phyloP scores from a whole-genome alignment of 345 rosid species.

The Physaria fendleri region DNA sequence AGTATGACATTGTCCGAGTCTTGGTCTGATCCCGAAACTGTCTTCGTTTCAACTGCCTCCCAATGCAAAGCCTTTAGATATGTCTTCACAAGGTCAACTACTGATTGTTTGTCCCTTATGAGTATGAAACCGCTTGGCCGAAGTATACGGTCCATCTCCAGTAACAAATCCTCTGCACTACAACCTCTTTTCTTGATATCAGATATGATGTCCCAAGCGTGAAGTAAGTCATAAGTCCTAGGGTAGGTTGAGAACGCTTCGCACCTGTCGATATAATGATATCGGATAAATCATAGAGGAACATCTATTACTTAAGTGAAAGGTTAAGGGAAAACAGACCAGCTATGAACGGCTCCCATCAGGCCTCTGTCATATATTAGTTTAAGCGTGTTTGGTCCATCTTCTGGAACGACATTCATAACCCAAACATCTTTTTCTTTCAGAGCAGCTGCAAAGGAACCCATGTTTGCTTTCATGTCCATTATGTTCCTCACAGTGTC shows the following conservation, averaged over 20 bases:
- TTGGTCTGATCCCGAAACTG: conserved; percentile 47
- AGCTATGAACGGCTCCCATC: conserved; percentile 69
- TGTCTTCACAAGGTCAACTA: conserved; percentile 62
- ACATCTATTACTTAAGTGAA: background rate
- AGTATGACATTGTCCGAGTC: conserved; percentile 37
- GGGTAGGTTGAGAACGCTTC: conserved; percentile 89
- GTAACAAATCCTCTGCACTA: conserved; percentile 66
- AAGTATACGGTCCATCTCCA: conserved; percentile 93
- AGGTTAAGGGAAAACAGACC: conserved; percentile 32
- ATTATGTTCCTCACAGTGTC: conserved; percentile 77
- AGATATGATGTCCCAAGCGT: conserved; percentile 64
- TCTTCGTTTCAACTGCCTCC: conserved; percentile 67
- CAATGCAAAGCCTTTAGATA: conserved; percentile 68
- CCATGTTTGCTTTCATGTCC: conserved; percentile 97
- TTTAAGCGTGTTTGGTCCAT: conserved; percentile 83
- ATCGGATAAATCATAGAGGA: background rate
- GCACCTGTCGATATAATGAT: conserved; percentile 48
- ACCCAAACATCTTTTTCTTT: conserved; percentile 84
- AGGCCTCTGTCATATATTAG: conserved; percentile 81
- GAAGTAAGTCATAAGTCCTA: conserved; percentile 81
- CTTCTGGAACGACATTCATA: conserved; percentile 79
- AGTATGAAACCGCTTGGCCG: conserved; percentile 79
- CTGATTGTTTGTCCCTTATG: conserved; percentile 60
- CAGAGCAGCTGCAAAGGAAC: conserved; percentile 89
- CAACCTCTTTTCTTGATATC: conserved; percentile 75